Evolutionary conservation across 768 basidiomycete genomes (phyloP).

Genomic region (Phylloporus sp.): DNA sequence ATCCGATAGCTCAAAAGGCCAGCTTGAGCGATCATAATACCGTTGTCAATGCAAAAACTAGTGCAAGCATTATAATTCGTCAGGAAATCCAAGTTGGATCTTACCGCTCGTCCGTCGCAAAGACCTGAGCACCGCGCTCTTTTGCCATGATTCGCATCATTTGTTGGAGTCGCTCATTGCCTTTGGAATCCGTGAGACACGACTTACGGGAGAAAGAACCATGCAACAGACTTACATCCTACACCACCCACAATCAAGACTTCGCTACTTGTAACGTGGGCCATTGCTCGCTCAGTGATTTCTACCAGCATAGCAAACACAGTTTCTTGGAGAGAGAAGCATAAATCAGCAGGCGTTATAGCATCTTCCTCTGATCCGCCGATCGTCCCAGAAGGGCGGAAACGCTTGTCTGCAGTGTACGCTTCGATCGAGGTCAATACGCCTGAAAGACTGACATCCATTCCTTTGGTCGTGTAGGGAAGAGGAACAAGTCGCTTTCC

Average conservation of each 20-base stretch:
- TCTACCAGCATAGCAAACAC: constrained; percentile 98
- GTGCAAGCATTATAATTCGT: neutral
- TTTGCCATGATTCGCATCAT: constrained; percentile 99
- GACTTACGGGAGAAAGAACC: neutral
- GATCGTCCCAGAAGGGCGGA: constrained; percentile 42
- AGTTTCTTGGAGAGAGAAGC: constrained; percentile 95
- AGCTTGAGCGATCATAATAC: constrained; percentile 99
- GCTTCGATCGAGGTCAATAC: constrained; percentile 84
- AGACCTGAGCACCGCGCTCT: constrained; percentile 84
- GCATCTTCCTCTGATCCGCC: constrained; percentile 50
- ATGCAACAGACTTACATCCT: constrained; percentile 68
- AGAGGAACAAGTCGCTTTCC: constrained; percentile 78
- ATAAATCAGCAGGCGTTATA: constrained; percentile 93
- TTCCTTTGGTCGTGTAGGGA: constrained; percentile 96
- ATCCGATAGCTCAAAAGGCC: constrained; percentile 88
- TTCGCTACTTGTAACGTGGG: constrained; percentile 93
- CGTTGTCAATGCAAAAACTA: constrained; percentile 98
- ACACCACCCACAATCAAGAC: constrained; percentile 98
- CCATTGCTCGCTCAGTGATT: constrained; percentile 99
- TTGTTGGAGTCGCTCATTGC: constrained; percentile 88
- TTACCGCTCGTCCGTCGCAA: constrained; percentile 93
- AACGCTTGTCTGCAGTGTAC: constrained; percentile 84
- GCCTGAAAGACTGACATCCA: constrained; percentile 97
- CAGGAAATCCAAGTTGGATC: constrained; percentile 13
- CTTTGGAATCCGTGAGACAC: constrained; percentile 37